Base-by-base conservation (phyloP, 208 protist species). In the Crithidia brevicula region DNA sequence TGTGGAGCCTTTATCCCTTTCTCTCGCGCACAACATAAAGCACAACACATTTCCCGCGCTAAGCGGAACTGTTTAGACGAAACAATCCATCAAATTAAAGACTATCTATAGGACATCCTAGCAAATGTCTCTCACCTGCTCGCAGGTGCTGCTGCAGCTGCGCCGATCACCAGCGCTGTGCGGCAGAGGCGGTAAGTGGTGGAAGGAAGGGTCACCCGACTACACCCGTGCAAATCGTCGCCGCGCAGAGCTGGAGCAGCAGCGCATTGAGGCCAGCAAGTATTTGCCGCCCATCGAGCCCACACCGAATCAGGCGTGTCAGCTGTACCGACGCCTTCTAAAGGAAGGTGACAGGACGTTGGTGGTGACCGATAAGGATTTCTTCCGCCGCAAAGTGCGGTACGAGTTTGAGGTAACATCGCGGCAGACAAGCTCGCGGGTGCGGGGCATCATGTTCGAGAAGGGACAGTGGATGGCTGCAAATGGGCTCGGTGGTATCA, bases 361-460 rank as follows among this genome's bases (percentile, higher is more conserved):
- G 0, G 72, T 83, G 5, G 72, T 94, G 27, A 96, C 91, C 2
- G 91, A 96, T 31, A 85, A 89, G 51, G 81, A 68, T 4, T 93
- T 82, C 53, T 97, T 85, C 34, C 63, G 74, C 7, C 72, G 68
- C 31, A 92, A 91, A 76, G 72, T 97, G 49, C 82, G 89, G 4
- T 76, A 82, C 23, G 92, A 97, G 78, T 93, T 95, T 72, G 86
- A 94, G 69, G 88, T 97, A 45, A 97, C 89, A 2, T 81, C 92
- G 20, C 77, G 87, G 33, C 87, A 91, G 62, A 95, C 92, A 3
- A 94, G 89, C 72, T 84, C 83, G 13, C 72, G 92, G 5, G 92
- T 97, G 67, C 83, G 92, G 3, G 92, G 92, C 10, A 89, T 95
- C 40, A 97, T 97, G 92, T 97, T 82, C 60, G 92, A 97, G 75